Base-by-base conservation (phyloP, 2,329 filamentous ascomycete genomes). In the Fusarium newnesense region DNA sequence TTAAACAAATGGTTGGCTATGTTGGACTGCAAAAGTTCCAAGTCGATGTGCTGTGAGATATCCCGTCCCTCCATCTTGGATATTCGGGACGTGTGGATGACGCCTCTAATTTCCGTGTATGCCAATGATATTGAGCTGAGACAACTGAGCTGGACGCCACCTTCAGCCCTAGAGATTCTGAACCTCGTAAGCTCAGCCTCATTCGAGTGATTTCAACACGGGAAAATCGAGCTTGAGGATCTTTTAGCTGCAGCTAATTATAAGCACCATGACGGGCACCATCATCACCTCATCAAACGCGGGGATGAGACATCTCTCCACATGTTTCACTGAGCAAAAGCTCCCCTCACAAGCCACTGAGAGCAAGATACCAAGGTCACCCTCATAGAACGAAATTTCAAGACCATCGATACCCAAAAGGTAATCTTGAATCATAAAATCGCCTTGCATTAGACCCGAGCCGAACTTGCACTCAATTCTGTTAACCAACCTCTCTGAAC, bases 61-160 rank as follows among this genome's bases (percentile, higher is more conserved):
- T 71, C 40, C 67, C 70, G 67, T 24, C 62, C 67, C 70, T 71
- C 70, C 54, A 60, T 56, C 43, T 61, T 26, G 46, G 54, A 44
- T 64, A 15, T 56, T 44, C 67, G 62, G 66, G 59, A 60, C 21
- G 21, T 50, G 36, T 40, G 32, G 37, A 42, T 64, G 59, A 60
- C 36, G 53, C 40, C 50, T 52, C 26, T 24, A 44, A 46, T 39
- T 28, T 37, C 24, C 32, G 16, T 24, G 8, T 13, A 30, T 67
- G 15, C 43, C 70, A 73, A 60, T 63, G 26, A 60, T 36, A 43
- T 32, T 9, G n/a, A 39, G 10, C 11, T 24, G 28, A 24, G 12
- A 12, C 39, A 28, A 28, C 24, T 40, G 43, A 44, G 54, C 26
- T 37, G 37, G 30, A 19, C 36, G 43, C 63, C 44, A 43, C 13